Evolutionary conservation across 176 grass and related monocot genomes (phyloP).

Genomic region (Hordeum marinum): DNA sequence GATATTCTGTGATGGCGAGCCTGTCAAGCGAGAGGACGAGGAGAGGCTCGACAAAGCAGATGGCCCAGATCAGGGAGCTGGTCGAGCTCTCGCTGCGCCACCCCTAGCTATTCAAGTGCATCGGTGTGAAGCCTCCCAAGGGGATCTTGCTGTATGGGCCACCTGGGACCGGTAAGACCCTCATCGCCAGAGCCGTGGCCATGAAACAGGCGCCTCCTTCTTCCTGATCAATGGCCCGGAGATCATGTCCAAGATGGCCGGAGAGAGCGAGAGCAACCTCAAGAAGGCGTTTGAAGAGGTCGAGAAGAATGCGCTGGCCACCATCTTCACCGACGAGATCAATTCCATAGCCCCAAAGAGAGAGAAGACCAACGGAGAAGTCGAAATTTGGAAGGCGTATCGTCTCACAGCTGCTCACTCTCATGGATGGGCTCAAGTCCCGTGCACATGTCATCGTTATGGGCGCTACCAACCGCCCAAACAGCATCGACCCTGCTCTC

Average conservation of each 20-base stretch:
- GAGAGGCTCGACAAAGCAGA: slow-evolving; percentile 53
- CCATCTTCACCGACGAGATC: slow-evolving; percentile 75
- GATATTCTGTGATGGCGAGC: slow-evolving; percentile 76
- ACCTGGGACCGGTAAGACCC: slow-evolving; percentile 35
- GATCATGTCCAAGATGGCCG: slow-evolving; percentile 31
- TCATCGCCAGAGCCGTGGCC: slow-evolving; percentile 72
- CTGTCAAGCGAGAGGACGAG: slow-evolving; percentile 76
- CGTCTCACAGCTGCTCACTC: slow-evolving; percentile 72
- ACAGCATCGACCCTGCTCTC: slow-evolving; percentile 67
- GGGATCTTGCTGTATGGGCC: neutral
- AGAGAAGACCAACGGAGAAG: slow-evolving; percentile 73
- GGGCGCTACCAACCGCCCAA: too few relatives aligned
- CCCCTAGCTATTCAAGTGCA: slow-evolving; percentile 30
- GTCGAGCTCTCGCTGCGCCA: neutral
- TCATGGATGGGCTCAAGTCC: slow-evolving; percentile 74
- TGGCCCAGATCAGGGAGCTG: too few relatives aligned
- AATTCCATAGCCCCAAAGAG: slow-evolving; percentile 24
- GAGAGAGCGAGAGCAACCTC: slow-evolving; percentile 79
- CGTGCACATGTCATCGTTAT: slow-evolving; percentile 41
- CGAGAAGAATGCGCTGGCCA: slow-evolving; percentile 76
- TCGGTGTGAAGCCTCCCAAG: neutral
- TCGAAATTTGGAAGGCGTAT: slow-evolving; percentile 81
- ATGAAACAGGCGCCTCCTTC: slow-evolving; percentile 80
- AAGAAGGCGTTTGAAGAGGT: slow-evolving; percentile 85
- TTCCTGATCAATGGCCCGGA: too few relatives aligned